Evolutionary conservation across 176 grass and related monocot genomes (phyloP), one percentile per base, ranked within the genome.

Genomic region (Oryza rufipogon): DNA sequence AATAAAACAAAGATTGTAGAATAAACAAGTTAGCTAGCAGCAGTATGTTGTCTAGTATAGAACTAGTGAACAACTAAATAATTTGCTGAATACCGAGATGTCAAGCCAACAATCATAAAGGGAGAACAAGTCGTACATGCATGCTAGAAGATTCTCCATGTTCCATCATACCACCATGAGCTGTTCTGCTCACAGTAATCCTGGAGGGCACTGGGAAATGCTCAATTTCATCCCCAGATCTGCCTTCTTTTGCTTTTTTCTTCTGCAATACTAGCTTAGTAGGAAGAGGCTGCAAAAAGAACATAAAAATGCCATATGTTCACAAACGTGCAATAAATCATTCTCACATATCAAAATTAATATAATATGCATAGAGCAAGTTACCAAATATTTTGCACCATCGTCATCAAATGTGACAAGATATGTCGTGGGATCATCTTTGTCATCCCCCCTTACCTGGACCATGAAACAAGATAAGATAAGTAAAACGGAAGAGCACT

Each of bases 261-360:
- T 96, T 99, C 89, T 95, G 96, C 72, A 99, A 89, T 66, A 86
- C 86, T 91, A 99, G 78, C 85, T 99, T 99, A 77, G 93, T 99
- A 68, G 93, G 87, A 25, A 99, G 86, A 89, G 96, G 93, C 96
- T 99, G 87, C 75, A 87, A 65, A 68, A 86, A 82, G 36, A n/a
- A 90, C 23, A 74, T 70, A 80, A 79, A 77, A 11, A 68, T 12
- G 39, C 52, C 36, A 80, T 74, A 52, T 25, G 30, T 67, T 80
- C 33, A 86, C 23, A 80, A 64, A 52, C 81, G 25, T 77, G 32
- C 76, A 86, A 77, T 47, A 28, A 70, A 74, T 83, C 64, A 26
- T 67, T 70, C 22, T 16, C 66, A 25, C 22, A 80, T n/a, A 86
- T 46, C 51, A 70, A 68, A 67, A 78, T 33, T 34, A 64, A 36